phyloP scores from a whole-genome alignment of 148 eudicot genomes.

The Rhododendron ferrugineum region DNA sequence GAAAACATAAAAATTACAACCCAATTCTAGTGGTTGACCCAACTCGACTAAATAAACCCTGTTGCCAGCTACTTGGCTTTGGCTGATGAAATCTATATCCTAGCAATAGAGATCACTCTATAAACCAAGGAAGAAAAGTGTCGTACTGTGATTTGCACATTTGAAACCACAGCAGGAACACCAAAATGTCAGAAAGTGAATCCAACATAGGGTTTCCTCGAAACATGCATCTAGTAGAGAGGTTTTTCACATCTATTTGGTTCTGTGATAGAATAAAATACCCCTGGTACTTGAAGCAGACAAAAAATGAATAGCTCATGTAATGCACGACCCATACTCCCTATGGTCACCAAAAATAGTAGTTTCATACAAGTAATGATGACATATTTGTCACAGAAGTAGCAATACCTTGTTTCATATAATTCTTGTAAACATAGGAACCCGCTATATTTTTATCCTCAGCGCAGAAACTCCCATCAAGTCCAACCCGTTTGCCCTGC shows the following conservation, averaged over 20 bases:
- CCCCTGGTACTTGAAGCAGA: background rate
- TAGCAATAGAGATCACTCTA: background rate
- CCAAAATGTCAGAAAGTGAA: background rate
- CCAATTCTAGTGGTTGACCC: background rate
- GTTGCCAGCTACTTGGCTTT: background rate
- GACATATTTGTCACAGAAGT: background rate
- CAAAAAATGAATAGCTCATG: background rate
- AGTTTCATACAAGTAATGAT: background rate
- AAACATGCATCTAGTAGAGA: background rate
- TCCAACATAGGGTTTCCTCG: background rate
- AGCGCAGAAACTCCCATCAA: constrained; percentile 30
- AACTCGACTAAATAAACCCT: background rate
- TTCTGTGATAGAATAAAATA: background rate
- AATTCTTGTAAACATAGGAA: constrained; percentile 24
- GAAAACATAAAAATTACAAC: background rate
- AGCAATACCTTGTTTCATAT: constrained; percentile 49
- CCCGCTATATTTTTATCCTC: constrained; percentile 30
- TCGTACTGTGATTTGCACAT: background rate
- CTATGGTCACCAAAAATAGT: background rate
- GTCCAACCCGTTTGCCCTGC: constrained; percentile 31
- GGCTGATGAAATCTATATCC: background rate
- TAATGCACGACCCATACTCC: background rate
- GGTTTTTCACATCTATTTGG: background rate
- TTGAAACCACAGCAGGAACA: background rate
- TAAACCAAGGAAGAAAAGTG: background rate